Evolutionary conservation across 1,284 basidiomycete species (phyloP).

Genomic region (Tilletiaria anomala): DNA sequence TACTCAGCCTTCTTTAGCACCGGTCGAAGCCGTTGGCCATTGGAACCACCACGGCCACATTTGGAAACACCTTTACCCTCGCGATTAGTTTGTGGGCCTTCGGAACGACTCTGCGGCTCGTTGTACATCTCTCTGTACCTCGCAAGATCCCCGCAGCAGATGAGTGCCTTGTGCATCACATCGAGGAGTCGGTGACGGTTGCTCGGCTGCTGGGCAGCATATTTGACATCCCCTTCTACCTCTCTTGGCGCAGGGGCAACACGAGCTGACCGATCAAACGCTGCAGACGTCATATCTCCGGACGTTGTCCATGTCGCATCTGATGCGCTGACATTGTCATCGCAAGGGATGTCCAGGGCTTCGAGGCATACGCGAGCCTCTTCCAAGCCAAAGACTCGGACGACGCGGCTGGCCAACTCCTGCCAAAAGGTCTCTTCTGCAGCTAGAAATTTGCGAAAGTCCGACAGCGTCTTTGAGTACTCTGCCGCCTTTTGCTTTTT

Average conservation of each 20-base stretch:
- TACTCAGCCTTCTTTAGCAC: conserved; percentile 47
- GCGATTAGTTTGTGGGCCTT: too few relatives aligned
- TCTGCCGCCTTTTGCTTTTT: conserved; percentile 15
- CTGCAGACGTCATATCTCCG: too few relatives aligned
- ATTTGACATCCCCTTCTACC: not conserved
- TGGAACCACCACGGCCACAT: too few relatives aligned
- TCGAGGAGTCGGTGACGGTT: conserved; percentile 35
- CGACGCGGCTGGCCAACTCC: conserved; percentile 20
- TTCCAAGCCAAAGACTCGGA: conserved; percentile 21
- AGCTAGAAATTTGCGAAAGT: conserved; percentile 23
- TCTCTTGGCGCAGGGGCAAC: not conserved
- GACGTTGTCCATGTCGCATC: too few relatives aligned
- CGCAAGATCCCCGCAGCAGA: conserved; percentile 84
- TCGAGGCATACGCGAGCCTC: conserved; percentile 19
- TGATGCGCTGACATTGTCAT: conserved; percentile 3
- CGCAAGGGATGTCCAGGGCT: conserved; percentile 17
- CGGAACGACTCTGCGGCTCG: too few relatives aligned
- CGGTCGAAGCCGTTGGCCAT: too few relatives aligned
- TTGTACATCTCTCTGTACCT: conserved; percentile 75
- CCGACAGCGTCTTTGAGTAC: conserved; percentile 9
- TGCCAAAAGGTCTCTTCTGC: conserved; percentile 30
- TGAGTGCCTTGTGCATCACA: conserved; percentile 67
- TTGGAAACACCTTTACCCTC: not conserved
- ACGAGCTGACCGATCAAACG: not conserved
- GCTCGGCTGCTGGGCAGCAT: too few relatives aligned